Evolutionary conservation across 768 basidiomycete species (phyloP), one percentile per base, ranked within the genome.

Genomic region (Filobasidium floriforme): DNA sequence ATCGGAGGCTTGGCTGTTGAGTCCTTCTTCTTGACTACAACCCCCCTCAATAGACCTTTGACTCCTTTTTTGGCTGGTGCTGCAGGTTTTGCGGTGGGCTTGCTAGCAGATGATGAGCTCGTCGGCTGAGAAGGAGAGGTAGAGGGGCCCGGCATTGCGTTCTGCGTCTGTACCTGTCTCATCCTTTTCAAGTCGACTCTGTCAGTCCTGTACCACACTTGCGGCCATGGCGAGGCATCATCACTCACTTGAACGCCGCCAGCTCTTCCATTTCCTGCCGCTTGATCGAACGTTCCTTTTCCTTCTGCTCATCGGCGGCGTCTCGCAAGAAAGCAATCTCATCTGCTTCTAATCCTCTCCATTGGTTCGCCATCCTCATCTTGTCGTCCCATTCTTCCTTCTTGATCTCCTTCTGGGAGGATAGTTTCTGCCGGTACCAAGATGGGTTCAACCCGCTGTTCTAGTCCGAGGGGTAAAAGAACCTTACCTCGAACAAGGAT

Each of bases 281-380:
- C 62, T 76, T 68, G 10, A 74, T 57, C 32, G 63, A 63, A 7
- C 63, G 49, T 49, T 78, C 76, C 46, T 72, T 74, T 61, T 69
- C 71, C 70, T 72, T 46, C 64, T 73, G 60, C 68, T 77, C 70
- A 11, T 70, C 71, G 55, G 75, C 49, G 41, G 69, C 65, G 3
- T 75, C 73, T 43, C 74, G 69, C 22, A 81, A 70, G 61, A 80
- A 81, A 1, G 69, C 60, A 51, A 77, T 69, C 70, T 81, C 80
- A 46, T 81, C 80, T 5, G 71, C 71, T 65, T 79, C 75, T n/a
- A 81, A 68, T 0, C 80, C 79, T 54, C 80, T 71, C 67, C 78
- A 80, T 54, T 81, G 80, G 65, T 81, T 81, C 46, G 73, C 72
- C 67, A 81, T 67, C 52, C 79, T 80, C 78, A 80, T 78, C 72